These are phyloP conservation scores for Alternaria sp. DNA, from an alignment of 2,329 filamentous ascomycete species.

Conservation along the genomic window DNA sequence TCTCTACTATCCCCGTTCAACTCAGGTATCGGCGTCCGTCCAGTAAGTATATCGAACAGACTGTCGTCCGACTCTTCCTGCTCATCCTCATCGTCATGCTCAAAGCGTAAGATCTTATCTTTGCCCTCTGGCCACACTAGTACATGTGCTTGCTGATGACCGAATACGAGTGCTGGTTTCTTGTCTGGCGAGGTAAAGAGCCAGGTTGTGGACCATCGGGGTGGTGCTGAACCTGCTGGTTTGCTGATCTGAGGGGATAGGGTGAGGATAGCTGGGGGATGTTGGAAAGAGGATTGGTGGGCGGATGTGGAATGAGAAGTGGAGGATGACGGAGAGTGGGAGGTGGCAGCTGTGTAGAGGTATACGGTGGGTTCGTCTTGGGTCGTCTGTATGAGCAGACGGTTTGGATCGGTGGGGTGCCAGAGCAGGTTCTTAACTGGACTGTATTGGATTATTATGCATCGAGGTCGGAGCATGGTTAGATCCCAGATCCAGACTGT, in stretches of 20 bases:
- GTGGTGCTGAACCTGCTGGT: slow-evolving; percentile 23
- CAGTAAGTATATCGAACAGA: slow-evolving; percentile 56
- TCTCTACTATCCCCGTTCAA: slow-evolving; percentile 7
- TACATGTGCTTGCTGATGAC: slow-evolving; percentile 46
- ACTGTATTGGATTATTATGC: slow-evolving; percentile 54
- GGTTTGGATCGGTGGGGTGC: slow-evolving; percentile 48
- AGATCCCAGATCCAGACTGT: slow-evolving; percentile 58
- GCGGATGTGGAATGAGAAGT: slow-evolving; percentile 22
- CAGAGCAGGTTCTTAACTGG: slow-evolving; percentile 52
- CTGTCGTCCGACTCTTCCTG: slow-evolving; percentile 55
- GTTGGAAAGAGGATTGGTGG: slow-evolving; percentile 11
- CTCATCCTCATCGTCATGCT: slow-evolving; percentile 24
- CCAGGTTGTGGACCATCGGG: slow-evolving; percentile 37
- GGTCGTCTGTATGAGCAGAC: slow-evolving; percentile 52
- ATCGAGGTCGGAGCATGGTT: slow-evolving; percentile 42
- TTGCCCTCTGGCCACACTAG: slow-evolving; percentile 52
- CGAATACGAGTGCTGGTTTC: slow-evolving; percentile 46
- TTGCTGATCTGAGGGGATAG: slow-evolving; percentile 30
- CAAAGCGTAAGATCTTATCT: slow-evolving; percentile 41
- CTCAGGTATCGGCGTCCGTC: slow-evolving; percentile 51
- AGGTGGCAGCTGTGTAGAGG: slow-evolving; percentile 39
- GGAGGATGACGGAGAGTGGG: slow-evolving; percentile 9
- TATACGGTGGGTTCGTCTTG: slow-evolving; percentile 50
- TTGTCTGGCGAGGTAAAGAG: slow-evolving; percentile 32
- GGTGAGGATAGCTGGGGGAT: slow-evolving; percentile 34